Percentiles rank a stretch among this genome's conserved stretches.
These are phyloP conservation scores for Aspergillus eucalypticola DNA, from an alignment of 2,329 filamentous ascomycete species.

Conservation along the genomic window DNA sequence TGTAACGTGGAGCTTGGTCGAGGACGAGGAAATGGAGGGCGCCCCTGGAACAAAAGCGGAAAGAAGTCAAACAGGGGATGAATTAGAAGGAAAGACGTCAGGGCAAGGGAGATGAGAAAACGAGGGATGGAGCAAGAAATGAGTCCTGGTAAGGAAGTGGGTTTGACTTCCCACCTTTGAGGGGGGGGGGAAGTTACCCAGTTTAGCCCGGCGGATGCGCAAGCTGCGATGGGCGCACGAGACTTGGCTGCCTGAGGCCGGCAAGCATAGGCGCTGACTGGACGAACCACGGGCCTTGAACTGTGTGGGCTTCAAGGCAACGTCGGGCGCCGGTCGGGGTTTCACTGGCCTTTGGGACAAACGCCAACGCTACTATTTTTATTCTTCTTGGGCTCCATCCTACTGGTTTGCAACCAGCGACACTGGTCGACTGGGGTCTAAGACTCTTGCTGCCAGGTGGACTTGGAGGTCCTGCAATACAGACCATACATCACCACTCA, in stretches of 20 bases:
- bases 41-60: not conserved
- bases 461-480: not conserved
- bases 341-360: not conserved
- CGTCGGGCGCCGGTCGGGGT: not conserved
- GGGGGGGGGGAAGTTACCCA: not conserved
- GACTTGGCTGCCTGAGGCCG: constrained; percentile 3
- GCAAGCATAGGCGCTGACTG: not conserved
- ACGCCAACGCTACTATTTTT: not conserved
- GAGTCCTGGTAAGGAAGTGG: constrained; percentile 4
- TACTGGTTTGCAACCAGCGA: not conserved
- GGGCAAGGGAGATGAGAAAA: not conserved
- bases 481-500: constrained; percentile 1
- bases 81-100: not conserved
- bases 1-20: constrained; percentile 5
- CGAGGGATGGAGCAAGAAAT: not conserved
- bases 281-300: not conserved
- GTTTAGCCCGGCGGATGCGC: constrained; percentile 2
- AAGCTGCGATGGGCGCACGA: not conserved
- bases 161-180: not conserved
- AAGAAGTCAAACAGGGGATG: not conserved
- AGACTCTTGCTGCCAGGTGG: not conserved
- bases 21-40: not conserved
- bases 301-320: not conserved
- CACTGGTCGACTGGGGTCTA: not conserved
- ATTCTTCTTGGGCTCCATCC: not conserved